Percentiles rank a stretch among this genome's conserved stretches.
Evolutionary conservation across 1,284 basidiomycete genomes (phyloP).

Genomic region (Naganishia sp.): DNA sequence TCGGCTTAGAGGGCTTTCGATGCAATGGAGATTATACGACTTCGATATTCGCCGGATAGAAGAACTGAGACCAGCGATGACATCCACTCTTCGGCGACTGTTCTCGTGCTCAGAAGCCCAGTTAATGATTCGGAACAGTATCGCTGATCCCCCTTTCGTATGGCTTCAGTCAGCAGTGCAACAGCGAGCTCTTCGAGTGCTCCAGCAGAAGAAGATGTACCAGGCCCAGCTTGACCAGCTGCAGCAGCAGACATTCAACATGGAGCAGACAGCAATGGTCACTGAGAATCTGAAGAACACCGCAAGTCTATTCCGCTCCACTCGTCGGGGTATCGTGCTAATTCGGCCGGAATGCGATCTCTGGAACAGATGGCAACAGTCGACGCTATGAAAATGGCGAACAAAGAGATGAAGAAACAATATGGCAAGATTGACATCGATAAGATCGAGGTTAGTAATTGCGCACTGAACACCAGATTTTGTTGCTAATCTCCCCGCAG

Average conservation of each 20-base stretch:
- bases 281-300: conserved; percentile 98
- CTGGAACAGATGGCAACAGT: conserved; percentile 85
- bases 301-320: conserved; percentile 38
- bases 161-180: conserved; percentile 76
- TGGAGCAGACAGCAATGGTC: conserved; percentile 93
- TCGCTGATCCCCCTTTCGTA: conserved; percentile 1
- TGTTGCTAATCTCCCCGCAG: conserved; percentile 54
- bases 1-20: background rate
- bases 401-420: conserved; percentile 95
- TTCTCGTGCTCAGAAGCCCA: background rate
- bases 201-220: conserved; percentile 95
- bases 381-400: conserved; percentile 95
- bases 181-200: conserved; percentile 86
- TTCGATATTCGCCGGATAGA: no score
- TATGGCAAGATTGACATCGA: conserved; percentile 97
- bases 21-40: no score
- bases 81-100: background rate
- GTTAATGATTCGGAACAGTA: no score
- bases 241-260: conserved; percentile 95
- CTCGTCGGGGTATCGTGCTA: background rate
- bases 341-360: background rate
- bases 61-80: background rate
- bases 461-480: conserved; percentile 12
- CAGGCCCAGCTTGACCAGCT: conserved; percentile 88
- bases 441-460: conserved; percentile 83